Conservation (phyloP, 129 eudicot genomes). For the Calendula officinalis region DNA sequence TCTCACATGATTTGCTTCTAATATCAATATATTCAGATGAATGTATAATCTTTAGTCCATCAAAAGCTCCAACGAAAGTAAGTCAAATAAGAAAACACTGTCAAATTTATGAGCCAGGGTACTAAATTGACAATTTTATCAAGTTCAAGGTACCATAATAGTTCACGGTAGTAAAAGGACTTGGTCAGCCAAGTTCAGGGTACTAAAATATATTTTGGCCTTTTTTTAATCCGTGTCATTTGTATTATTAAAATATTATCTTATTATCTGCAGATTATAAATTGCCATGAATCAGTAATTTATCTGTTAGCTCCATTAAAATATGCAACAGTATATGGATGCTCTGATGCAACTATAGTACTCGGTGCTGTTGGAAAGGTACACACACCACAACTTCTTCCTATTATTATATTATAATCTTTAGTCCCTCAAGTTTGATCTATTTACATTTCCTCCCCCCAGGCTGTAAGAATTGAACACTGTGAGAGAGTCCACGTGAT, state of each 20-base stretch:
- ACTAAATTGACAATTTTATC: too few relatives aligned
- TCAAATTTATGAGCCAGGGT: too few relatives aligned
- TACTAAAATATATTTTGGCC: too few relatives aligned
- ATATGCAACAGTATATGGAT: conserved; percentile 75
- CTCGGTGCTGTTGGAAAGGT: conserved; percentile 91
- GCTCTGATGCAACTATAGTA: conserved; percentile 85
- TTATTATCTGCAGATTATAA: conserved; percentile 56
- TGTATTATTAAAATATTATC: neutral
- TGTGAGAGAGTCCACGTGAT: conserved; percentile 98
- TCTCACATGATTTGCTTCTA: too few relatives aligned
- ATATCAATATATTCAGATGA: too few relatives aligned
- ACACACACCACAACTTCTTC: conserved; percentile 3
- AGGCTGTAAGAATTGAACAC: conserved; percentile 54
- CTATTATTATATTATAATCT: neutral
- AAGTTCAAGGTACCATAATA: too few relatives aligned
- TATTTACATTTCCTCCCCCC: neutral
- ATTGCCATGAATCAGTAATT: conserved; percentile 89
- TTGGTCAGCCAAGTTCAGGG: too few relatives aligned
- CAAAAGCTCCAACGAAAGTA: too few relatives aligned
- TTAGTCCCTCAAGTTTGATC: neutral
- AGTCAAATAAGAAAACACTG: too few relatives aligned
- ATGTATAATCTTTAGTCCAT: too few relatives aligned
- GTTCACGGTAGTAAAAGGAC: too few relatives aligned
- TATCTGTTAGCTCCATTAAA: conserved; percentile 70
- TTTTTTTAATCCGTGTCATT: too few relatives aligned